Conservation (phyloP, 2,329 filamentous ascomycete species). For the Peltaster fructicola region DNA sequence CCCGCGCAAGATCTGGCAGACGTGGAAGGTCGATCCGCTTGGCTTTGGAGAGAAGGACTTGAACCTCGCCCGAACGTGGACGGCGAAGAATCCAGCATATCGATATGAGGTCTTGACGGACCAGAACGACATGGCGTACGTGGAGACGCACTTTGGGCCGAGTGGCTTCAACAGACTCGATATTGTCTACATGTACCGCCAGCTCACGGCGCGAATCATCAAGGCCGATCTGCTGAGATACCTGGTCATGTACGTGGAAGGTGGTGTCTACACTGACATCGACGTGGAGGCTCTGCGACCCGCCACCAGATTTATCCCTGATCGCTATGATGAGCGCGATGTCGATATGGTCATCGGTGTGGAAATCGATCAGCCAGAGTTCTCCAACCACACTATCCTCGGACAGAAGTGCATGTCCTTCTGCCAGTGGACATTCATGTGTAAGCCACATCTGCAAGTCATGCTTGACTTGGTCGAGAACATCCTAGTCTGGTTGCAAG, state of each 20-base stretch:
- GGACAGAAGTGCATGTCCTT: conserved; percentile 53
- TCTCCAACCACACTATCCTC: conserved; percentile 44
- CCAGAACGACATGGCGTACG: conserved; percentile 47
- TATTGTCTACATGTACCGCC: conserved; percentile 43
- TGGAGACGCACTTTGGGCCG: conserved; percentile 49
- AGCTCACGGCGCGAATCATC: conserved; percentile 45
- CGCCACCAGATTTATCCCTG: conserved; percentile 41
- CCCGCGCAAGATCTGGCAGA: conserved; percentile 58
- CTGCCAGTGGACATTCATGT: conserved; percentile 61
- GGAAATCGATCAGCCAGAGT: conserved; percentile 53
- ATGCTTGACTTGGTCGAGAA: conserved; percentile 52
- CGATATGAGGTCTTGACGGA: conserved; percentile 56
- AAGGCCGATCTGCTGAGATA: conserved; percentile 50
- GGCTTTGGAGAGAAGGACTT: conserved; percentile 48
- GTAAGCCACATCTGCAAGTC: conserved; percentile 47
- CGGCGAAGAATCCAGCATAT: conserved; percentile 45
- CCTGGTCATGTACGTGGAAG: conserved; percentile 49
- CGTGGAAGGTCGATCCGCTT: conserved; percentile 54
- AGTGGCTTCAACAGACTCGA: conserved; percentile 48
- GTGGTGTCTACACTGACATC: conserved; percentile 42
- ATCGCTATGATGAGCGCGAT: conserved; percentile 44
- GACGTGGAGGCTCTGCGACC: conserved; percentile 40
- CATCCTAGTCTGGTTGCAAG: conserved; percentile 48
- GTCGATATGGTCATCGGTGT: conserved; percentile 54
- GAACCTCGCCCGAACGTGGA: conserved; percentile 45